Evolutionary conservation across 2,329 filamentous ascomycete species (phyloP).

Genomic region (Acrocalymma vagum): DNA sequence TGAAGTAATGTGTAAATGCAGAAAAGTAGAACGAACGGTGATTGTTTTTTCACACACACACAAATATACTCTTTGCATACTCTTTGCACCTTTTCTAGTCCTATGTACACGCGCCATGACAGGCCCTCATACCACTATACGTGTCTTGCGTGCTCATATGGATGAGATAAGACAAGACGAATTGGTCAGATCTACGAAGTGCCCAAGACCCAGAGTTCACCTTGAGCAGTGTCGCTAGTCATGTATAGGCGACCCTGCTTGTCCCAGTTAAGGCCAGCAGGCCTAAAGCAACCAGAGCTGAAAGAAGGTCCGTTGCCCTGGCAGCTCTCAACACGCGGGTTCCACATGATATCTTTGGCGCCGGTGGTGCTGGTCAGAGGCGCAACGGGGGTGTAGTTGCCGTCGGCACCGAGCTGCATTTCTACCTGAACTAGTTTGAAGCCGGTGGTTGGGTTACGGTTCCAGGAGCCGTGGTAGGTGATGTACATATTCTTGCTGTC

Average conservation of each 20-base stretch:
- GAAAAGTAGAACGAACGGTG: too few relatives aligned
- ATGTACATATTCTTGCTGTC: constrained; percentile 68
- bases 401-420: constrained; percentile 51
- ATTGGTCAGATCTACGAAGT: constrained; percentile 31
- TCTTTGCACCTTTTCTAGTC: constrained; percentile 1
- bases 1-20: too few relatives aligned
- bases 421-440: constrained; percentile 59
- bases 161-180: too few relatives aligned
- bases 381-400: constrained; percentile 50
- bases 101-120: constrained; percentile 3
- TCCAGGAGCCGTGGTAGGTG: constrained; percentile 76
- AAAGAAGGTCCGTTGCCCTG: constrained; percentile 49
- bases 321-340: constrained; percentile 61
- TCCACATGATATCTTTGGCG: constrained; percentile 64
- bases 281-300: constrained; percentile 64
- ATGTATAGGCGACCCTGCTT: constrained; percentile 65
- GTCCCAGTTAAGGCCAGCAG: constrained; percentile 64
- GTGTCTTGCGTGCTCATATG: neutral
- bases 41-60: too few relatives aligned
- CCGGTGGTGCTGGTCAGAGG: constrained; percentile 56
- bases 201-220: constrained; percentile 42
- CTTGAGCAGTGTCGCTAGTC: constrained; percentile 59
- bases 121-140: neutral
- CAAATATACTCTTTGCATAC: too few relatives aligned
- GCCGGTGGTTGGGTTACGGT: constrained; percentile 56